Evolutionary conservation across 352 stramenopile genomes (phyloP), one percentile per base, ranked within the genome.

Genomic region (Phytophthora fragariaefolia): DNA sequence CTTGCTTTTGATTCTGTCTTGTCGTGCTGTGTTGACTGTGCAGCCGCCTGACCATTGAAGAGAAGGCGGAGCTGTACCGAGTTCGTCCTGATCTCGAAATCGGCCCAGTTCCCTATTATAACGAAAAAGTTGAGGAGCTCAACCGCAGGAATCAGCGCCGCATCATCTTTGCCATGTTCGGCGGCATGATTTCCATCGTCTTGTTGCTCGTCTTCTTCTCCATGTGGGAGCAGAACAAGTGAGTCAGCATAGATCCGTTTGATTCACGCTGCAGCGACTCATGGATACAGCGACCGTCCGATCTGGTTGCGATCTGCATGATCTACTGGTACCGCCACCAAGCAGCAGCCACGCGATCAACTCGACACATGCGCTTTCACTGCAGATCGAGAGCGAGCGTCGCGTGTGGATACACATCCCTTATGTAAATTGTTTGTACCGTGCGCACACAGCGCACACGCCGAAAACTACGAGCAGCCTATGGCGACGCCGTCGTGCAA

Each of bases 21-120:
- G 42, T n/a, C 26, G 4, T 45, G 18, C 42, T 48, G 18, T 48
- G 18, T 18, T 7, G 17, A 23, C 32, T 26, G 15, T 40, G 22
- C 51, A 92, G 86, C 38, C 78, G 88, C 12, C 59, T 96, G 51
- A 95, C 88, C 17, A 66, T 82, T 17, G 83, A 92, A 73, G 88
- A 96, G 67, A 92, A 90, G 64, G 80, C 85, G 45, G 88, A 91
- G 55, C 76, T 96, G 32, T 96, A 96, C 66, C 85, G 81, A 68
- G 49, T 91, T 51, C 88, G 88, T 6, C 88, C 88, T 20, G 88
- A 96, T 54, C 77, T 96, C 20, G 86, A 93, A 61, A 93, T 96
- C 36, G 78, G 74, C 0, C 80, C 80, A 27, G 66, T 36, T 36
- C 78, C 83, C 6, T 91, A 74, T 64, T 90, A 77, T 74, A 77